Evolutionary conservation across 2,329 filamentous ascomycete species (phyloP), one percentile per base, ranked within the genome.

Genomic region (Metarhizium anisopliae): DNA sequence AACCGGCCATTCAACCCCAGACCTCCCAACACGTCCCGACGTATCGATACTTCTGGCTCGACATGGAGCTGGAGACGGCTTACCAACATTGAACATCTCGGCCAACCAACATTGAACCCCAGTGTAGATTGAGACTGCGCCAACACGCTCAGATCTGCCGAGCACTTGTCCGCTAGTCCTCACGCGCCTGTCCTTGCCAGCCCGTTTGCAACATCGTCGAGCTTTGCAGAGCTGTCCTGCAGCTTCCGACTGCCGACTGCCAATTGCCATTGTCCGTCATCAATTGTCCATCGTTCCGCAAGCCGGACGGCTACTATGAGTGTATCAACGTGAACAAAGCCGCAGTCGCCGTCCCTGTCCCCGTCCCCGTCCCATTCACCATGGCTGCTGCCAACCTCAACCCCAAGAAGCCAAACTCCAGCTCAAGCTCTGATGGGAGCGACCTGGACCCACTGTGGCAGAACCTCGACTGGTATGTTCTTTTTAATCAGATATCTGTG

Each of bases 381-480:
- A 68, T 67, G 62, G 58, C 66, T 47, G 55, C 53, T 56, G 51
- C 59, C 59, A 63, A 56, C 62, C 62, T 67, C 58, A 63, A 61
- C 58, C 58, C 62, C 51, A 67, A 67, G 52, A 64, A 63, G 54
- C 38, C 54, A 38, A 56, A 52, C 32, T 32, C 59, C 58, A 61
- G 56, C 32, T 10, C 56, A 10, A 53, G 43, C 18, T 53, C 53
- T 29, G 59, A 61, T 47, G 56, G 55, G 53, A 64, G 62, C 55
- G 70, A 70, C 53, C 58, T 73, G 60, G 83, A 84, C 74, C 79
- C 79, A 76, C 75, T 84, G 78, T 90, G 87, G 87, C 84, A 89
- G 67, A 80, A 89, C 70, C 78, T 89, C 66, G 83, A 90, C 74
- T 87, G 85, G 87, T 90, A 80, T 66, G 83, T 78, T 6, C 7